These are phyloP conservation scores for Castanea sativa DNA, from an alignment of 306 rosid genomes.

Conservation along the genomic window DNA sequence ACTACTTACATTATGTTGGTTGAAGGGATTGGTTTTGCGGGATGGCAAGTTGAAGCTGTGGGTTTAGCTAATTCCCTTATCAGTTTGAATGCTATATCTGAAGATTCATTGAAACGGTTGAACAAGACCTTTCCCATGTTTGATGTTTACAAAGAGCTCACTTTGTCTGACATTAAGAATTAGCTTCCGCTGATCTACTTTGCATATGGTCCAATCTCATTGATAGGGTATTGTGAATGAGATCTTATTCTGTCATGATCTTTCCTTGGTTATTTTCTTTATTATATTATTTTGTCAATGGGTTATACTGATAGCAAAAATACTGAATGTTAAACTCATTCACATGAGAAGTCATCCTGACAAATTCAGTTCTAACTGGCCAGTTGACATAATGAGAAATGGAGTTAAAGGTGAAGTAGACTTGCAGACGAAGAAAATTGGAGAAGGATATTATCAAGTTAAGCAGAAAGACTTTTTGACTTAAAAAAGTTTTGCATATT, in stretches of 20 bases:
- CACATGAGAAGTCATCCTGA: background rate
- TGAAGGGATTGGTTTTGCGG: constrained; percentile 80
- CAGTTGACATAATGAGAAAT: background rate
- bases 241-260: background rate
- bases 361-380: no score
- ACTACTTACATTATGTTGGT: constrained; percentile 61
- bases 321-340: background rate
- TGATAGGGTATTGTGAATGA: background rate
- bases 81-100: constrained; percentile 47
- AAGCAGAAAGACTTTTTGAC: background rate
- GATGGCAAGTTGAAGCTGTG: constrained; percentile 72
- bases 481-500: background rate
- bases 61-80: constrained; percentile 63
- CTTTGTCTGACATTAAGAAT: constrained; percentile 48
- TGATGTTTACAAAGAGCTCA: constrained; percentile 61
- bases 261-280: background rate
- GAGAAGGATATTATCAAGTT: background rate
- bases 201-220: constrained; percentile 9
- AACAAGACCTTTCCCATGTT: constrained; percentile 59
- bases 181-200: constrained; percentile 11
- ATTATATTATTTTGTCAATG: background rate
- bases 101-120: constrained; percentile 56
- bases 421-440: background rate
- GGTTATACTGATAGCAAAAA: background rate
- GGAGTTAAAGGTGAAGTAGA: background rate